Percentiles rank a stretch among this genome's conserved stretches.
These are phyloP conservation scores for Vachellia collinsii DNA, from an alignment of 306 rosid genomes.

Conservation along the genomic window DNA sequence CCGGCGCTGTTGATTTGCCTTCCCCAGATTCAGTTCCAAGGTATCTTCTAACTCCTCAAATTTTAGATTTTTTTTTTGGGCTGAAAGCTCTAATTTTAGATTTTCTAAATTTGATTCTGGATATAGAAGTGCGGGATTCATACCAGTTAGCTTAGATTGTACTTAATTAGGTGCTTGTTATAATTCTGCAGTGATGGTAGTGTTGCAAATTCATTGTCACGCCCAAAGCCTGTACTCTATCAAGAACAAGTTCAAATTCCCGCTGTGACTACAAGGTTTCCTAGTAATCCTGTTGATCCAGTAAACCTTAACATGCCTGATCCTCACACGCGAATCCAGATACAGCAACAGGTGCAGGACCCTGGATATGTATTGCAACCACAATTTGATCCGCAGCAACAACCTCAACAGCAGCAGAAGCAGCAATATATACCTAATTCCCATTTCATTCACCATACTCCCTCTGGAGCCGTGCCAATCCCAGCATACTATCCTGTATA, in stretches of 20 bases:
- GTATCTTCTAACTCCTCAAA: slow-evolving; percentile 36
- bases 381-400: slow-evolving; percentile 54
- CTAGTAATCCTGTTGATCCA: slow-evolving; percentile 54
- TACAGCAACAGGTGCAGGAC: slow-evolving; percentile 64
- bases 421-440: slow-evolving; percentile 63
- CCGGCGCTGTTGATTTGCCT: slow-evolving; percentile 54
- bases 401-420: slow-evolving; percentile 17
- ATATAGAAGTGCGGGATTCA: neutral
- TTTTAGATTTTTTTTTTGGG: neutral
- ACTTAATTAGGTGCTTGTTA: slow-evolving; percentile 37
- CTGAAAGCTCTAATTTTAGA: no score
- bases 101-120: neutral
- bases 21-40: slow-evolving; percentile 84
- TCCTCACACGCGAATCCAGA: slow-evolving; percentile 52
- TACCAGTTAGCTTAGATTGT: neutral
- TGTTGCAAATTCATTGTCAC: slow-evolving; percentile 58
- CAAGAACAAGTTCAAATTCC: slow-evolving; percentile 64
- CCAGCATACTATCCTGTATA: slow-evolving; percentile 70
- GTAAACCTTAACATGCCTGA: slow-evolving; percentile 49
- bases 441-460: slow-evolving; percentile 64
- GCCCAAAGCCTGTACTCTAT: slow-evolving; percentile 56
- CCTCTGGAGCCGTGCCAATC: slow-evolving; percentile 56
- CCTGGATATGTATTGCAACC: slow-evolving; percentile 60
- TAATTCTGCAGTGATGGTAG: slow-evolving; percentile 63
- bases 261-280: slow-evolving; percentile 48